Evolutionary conservation across 257 asterid species (phyloP).

Genomic region (Solanum chilense): DNA sequence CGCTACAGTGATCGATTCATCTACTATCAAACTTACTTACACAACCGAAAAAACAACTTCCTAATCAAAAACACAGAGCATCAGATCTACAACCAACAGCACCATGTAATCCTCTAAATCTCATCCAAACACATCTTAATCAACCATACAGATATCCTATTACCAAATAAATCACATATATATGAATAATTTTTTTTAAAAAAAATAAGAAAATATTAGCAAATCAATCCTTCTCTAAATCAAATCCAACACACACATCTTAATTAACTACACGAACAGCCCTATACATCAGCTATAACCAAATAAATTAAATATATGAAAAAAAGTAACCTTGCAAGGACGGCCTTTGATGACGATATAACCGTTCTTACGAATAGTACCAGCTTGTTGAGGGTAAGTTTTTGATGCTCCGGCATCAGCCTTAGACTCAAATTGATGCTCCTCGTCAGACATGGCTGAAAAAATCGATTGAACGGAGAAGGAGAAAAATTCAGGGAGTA

Average conservation of each 20-base stretch:
- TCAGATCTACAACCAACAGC: not conserved
- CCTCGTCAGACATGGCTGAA: constrained; percentile 31
- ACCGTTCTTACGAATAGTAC: constrained; percentile 31
- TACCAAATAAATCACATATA: not conserved
- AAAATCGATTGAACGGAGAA: not conserved
- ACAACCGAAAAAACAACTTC: not conserved
- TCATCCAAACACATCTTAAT: not conserved
- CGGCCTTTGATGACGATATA: constrained; percentile 25
- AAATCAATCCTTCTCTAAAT: not conserved
- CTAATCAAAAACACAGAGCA: not conserved
- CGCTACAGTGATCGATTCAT: not conserved
- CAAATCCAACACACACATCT: not conserved
- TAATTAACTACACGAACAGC: not conserved
- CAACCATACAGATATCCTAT: not conserved
- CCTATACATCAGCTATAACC: not conserved
- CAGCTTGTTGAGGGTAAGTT: constrained; percentile 37
- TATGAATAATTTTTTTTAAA: too few species aligned
- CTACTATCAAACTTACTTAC: not conserved
- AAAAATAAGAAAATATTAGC: not conserved
- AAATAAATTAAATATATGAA: not conserved
- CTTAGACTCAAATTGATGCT: constrained; percentile 32
- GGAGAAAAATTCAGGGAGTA: not conserved
- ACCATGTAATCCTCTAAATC: not conserved
- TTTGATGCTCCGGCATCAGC: constrained; percentile 41
- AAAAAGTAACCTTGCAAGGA: constrained; percentile 21